These are phyloP conservation scores for Ophiostoma ulmi DNA, from an alignment of 2,329 filamentous ascomycete genomes.

Conservation along the genomic window DNA sequence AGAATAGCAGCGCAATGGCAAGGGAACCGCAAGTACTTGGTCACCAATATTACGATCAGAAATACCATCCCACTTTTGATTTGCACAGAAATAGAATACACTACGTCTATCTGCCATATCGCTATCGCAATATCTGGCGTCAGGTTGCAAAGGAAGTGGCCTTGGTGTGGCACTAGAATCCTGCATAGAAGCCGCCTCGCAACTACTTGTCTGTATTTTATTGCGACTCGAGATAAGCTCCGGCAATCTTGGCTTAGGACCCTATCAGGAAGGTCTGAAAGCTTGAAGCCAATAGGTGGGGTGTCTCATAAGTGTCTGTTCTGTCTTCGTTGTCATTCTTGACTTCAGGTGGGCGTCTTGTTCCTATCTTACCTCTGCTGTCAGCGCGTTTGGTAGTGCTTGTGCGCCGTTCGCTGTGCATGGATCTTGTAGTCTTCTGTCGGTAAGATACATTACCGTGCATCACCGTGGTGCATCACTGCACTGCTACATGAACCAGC, in stretches of 20 bases:
- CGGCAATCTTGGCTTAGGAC: neutral
- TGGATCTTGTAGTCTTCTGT: neutral
- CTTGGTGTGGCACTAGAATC: constrained; percentile 13
- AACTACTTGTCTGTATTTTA: neutral
- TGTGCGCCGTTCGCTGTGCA: neutral
- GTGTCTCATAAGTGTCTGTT: neutral
- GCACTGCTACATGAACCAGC: neutral
- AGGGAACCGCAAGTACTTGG: neutral
- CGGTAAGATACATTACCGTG: neutral
- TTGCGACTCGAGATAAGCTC: neutral
- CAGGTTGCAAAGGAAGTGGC: constrained; percentile 9
- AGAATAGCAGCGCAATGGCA: neutral
- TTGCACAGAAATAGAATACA: neutral
- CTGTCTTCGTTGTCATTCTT: no score
- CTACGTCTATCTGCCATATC: neutral
- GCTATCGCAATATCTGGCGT: neutral
- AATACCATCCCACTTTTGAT: constrained; percentile 9
- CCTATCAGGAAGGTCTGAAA: constrained; percentile 6
- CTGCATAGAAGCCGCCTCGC: constrained; percentile 14
- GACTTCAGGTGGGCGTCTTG: neutral
- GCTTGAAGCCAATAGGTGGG: neutral
- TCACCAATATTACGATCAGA: neutral
- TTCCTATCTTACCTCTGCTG: neutral
- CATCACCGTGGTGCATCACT: neutral
- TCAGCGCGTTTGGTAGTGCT: neutral